A percentile compares a stretch with the other conserved stretches of the same genome.
phyloP scores from a whole-genome alignment of 176 grass and related monocot genomes.

The Aegilops tauschii region DNA sequence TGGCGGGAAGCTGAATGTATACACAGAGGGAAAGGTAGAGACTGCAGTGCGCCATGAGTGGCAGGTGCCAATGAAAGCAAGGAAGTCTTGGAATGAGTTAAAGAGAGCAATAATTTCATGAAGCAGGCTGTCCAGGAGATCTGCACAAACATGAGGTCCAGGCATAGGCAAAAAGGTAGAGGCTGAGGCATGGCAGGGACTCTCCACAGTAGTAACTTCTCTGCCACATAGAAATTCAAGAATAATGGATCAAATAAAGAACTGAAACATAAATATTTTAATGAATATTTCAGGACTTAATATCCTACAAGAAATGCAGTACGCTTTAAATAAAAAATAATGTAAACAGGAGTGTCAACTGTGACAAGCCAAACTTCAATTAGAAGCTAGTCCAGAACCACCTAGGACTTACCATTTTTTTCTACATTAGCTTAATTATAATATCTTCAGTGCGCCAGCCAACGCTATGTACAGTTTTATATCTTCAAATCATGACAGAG shows the following conservation, averaged over 20 bases:
- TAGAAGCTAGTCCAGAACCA: neutral
- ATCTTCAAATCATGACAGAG: neutral
- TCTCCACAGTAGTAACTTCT: neutral
- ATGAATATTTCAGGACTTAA: neutral
- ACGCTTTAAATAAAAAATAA: neutral
- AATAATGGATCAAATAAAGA: constrained; percentile 1
- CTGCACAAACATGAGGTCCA: neutral
- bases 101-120: neutral
- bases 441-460: neutral
- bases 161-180: neutral
- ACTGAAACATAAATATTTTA: neutral
- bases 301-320: neutral
- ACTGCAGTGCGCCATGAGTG: neutral
- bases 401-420: neutral
- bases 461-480: neutral
- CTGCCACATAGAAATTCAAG: constrained; percentile 5
- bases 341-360: neutral
- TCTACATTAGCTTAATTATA: neutral
- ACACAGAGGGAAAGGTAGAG: neutral
- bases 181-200: neutral
- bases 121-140: neutral
- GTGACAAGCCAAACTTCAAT: neutral
- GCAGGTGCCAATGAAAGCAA: neutral
- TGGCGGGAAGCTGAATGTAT: neutral
- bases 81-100: neutral